Base-by-base conservation (phyloP, 148 eudicot species). In the Drosera capensis region DNA sequence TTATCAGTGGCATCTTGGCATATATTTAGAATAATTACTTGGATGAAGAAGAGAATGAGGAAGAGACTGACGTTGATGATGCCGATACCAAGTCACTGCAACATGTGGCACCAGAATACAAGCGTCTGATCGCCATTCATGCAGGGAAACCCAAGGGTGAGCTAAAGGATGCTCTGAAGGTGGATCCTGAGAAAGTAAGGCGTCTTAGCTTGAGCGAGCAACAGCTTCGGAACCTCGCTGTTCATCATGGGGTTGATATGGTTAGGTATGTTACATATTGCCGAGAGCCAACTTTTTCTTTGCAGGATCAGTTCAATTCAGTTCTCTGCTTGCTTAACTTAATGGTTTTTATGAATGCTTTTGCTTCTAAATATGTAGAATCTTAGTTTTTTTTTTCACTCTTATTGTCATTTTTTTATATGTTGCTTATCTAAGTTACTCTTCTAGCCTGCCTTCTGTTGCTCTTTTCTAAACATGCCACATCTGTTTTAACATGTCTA, bases 61-160 rank as follows among this genome's bases (percentile, higher is more conserved):
- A 67, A 14, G 78, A 67, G 20, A 80, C 65, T 37, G 76, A 71
- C 34, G 56, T 46, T 23, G 65, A 67, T 20, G 65, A 71, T 14
- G 56, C 29, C 23, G 71, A 66, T 48, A 23, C 46, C 1, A 60
- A 65, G 54, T 56, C 74, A 43, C 59, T 70, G 7, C 54, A 67
- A 19, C 20, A 38, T 28, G 58, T 34, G 21, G 90, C 73, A 43
- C 71, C 81, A 12, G 82, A 72, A 43, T 82, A 82, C 49, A 72
- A 45, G 62, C 70, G 70, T 20, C 61, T 82, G 28, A 82, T 82
- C 54, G 72, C 81, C 36, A 82, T 82, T 39, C 93, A 62, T 62
- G 85, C 93, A 34, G 93, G 93, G 45, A 82, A 82, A 55, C 79
- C 79, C 18, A 78, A 72, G 56, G 93, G 93, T 30, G 93, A 77